Percentiles rank a stretch among this genome's conserved stretches.
Conservation (phyloP, 1,139 yeast species). For the Scheffersomyces lignicola region DNA sequence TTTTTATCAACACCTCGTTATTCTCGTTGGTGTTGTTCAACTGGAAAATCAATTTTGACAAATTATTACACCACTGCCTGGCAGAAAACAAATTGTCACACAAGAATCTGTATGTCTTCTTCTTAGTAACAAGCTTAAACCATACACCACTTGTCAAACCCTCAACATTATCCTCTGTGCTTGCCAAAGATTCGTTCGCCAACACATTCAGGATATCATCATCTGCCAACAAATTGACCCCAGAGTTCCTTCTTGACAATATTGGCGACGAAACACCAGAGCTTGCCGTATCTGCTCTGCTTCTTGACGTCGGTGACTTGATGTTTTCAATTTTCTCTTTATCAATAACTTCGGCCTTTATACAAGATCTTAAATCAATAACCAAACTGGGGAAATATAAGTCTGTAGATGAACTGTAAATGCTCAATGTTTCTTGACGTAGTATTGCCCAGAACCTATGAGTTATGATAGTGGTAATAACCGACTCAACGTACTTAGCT, state of each 20-base stretch:
- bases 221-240: conserved; percentile 12
- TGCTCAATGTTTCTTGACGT: conserved; percentile 64
- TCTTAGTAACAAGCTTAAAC: conserved; percentile 58
- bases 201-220: conserved; percentile 24
- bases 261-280: conserved; percentile 14
- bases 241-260: conserved; percentile 9
- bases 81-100: conserved; percentile 78
- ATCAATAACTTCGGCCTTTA: conserved; percentile 55
- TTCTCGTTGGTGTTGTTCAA: conserved; percentile 63
- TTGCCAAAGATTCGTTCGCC: conserved; percentile 20
- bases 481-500: conserved; percentile 41
- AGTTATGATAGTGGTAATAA: conserved; percentile 36
- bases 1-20: conserved; percentile 72
- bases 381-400: conserved; percentile 79
- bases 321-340: conserved; percentile 20
- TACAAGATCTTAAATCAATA: conserved; percentile 67
- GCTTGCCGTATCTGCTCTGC: conserved; percentile 11
- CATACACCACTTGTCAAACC: conserved; percentile 38
- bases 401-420: conserved; percentile 72
- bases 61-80: conserved; percentile 71
- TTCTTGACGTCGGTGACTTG: conserved; percentile 11
- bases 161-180: conserved; percentile 29
- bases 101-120: conserved; percentile 60
- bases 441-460: conserved; percentile 74
- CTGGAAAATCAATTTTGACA: conserved; percentile 73